phyloP scores from a whole-genome alignment of 192 early-diverging fungal species.

The Gamsiella multidivaricata region DNA sequence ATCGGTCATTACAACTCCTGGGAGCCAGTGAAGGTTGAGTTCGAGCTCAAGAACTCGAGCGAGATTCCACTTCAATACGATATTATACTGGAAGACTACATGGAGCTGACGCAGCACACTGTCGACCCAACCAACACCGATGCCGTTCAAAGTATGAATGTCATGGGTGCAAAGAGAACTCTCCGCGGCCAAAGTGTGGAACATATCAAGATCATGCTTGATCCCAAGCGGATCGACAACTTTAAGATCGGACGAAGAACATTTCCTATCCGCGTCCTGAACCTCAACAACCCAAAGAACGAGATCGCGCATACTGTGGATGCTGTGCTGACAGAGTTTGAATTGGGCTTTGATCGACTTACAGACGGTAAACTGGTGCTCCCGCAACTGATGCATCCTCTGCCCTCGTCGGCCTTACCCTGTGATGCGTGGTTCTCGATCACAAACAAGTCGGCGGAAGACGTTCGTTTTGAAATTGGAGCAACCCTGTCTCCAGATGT shows the following conservation, averaged over 20 bases:
- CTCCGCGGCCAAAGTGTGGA: conserved; percentile 50
- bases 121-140: neutral
- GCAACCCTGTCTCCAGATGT: conserved; percentile 72
- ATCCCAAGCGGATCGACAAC: conserved; percentile 68
- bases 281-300: conserved; percentile 76
- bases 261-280: conserved; percentile 67
- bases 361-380: conserved; percentile 73
- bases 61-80: conserved; percentile 73
- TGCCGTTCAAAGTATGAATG: neutral
- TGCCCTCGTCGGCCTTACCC: conserved; percentile 61
- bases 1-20: conserved; percentile 82
- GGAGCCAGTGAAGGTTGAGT: conserved; percentile 67
- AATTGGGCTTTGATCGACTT: conserved; percentile 80
- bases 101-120: conserved; percentile 53
- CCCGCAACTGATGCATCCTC: conserved; percentile 78
- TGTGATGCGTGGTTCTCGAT: conserved; percentile 90
- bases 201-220: conserved; percentile 68
- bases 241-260: conserved; percentile 59
- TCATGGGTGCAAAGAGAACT: conserved; percentile 26
- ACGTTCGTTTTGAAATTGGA: conserved; percentile 82
- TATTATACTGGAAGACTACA: conserved; percentile 55
- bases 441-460: conserved; percentile 78
- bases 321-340: conserved; percentile 74
- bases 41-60: conserved; percentile 72
- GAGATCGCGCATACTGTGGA: conserved; percentile 60